Conservation (phyloP, 306 rosid genomes). For the Quercus suber region DNA sequence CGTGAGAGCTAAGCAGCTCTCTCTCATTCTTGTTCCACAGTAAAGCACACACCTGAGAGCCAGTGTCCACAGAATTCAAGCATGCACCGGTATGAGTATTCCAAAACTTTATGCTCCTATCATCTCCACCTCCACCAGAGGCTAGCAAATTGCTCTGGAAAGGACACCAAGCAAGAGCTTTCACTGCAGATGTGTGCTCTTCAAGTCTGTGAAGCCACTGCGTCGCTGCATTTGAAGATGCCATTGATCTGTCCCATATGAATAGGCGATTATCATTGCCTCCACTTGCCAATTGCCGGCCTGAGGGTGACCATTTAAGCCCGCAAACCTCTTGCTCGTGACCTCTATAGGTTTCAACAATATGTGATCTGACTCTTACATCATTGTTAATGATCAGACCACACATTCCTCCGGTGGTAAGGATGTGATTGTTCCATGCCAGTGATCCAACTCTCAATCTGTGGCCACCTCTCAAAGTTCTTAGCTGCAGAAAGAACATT, state of each 20-base stretch:
- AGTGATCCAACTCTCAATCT: constrained; percentile 67
- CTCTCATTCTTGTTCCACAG: constrained; percentile 66
- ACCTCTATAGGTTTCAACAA: constrained; percentile 71
- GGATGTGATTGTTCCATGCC: constrained; percentile 77
- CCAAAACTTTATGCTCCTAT: constrained; percentile 52
- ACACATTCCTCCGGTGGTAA: constrained; percentile 84
- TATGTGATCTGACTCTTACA: constrained; percentile 65
- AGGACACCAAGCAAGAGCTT: constrained; percentile 80
- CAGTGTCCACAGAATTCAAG: constrained; percentile 57
- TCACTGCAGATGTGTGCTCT: constrained; percentile 53
- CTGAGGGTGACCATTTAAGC: constrained; percentile 70
- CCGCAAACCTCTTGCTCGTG: constrained; percentile 86
- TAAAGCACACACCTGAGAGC: constrained; percentile 55
- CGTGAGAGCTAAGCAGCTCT: constrained; percentile 87
- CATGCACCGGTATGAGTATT: constrained; percentile 59
- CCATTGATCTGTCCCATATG: constrained; percentile 47
- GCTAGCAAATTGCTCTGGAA: constrained; percentile 60
- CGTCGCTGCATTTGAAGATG: constrained; percentile 46
- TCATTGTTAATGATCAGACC: constrained; percentile 63
- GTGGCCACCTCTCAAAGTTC: constrained; percentile 65
- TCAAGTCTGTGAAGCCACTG: constrained; percentile 60
- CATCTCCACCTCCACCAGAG: constrained; percentile 50
- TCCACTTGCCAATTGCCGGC: constrained; percentile 53
- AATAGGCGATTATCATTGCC: constrained; percentile 52
- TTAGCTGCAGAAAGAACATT: constrained; percentile 43